A percentile compares a stretch with the other conserved stretches of the same genome.
Evolutionary conservation across 2,329 filamentous ascomycete genomes (phyloP).

Genomic region (Ophiosphaerella herpotricha): DNA sequence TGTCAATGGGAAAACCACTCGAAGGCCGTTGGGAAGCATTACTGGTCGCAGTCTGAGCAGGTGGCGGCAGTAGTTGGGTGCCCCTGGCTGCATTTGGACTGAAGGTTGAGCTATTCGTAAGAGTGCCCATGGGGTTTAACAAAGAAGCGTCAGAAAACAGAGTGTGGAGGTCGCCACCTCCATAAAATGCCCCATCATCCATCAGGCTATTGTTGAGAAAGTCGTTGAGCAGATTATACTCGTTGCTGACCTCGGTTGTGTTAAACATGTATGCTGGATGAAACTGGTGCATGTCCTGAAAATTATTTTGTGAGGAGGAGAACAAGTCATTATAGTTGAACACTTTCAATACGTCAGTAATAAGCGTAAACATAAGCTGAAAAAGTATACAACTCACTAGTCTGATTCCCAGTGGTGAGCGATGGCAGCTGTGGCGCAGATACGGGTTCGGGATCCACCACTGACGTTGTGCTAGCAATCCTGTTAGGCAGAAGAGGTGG

Average conservation of each 20-base stretch:
- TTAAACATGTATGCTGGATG: conserved; percentile 96
- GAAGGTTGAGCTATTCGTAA: conserved; percentile 39
- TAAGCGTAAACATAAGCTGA: conserved; percentile 23
- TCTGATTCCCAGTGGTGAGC: conserved; percentile 68
- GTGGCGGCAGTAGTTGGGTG: conserved; percentile 47
- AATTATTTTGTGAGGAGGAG: conserved; percentile 75
- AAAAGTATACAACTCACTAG: conserved; percentile 66
- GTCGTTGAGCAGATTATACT: conserved; percentile 96
- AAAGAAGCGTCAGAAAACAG: conserved; percentile 65
- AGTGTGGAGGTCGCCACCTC: conserved; percentile 52
- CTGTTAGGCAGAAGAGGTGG: conserved; percentile 40
- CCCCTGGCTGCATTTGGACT: conserved; percentile 54
- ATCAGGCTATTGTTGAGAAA: conserved; percentile 91
- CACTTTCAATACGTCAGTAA: conserved; percentile 58
- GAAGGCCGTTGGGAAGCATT: conserved; percentile 65
- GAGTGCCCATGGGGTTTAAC: conserved; percentile 49
- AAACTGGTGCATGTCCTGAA: conserved; percentile 92
- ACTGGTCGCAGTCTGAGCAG: conserved; percentile 51
- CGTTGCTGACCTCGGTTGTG: conserved; percentile 90
- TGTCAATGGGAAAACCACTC: conserved; percentile 68
- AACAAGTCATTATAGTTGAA: conserved; percentile 82
- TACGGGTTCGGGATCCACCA: conserved; percentile 73
- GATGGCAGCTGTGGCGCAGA: conserved; percentile 68
- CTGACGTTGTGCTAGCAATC: conserved; percentile 57
- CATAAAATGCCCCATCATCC: conserved; percentile 64